Conservation (phyloP, 2,329 filamentous ascomycete species). For the Cladosporium sp. region DNA sequence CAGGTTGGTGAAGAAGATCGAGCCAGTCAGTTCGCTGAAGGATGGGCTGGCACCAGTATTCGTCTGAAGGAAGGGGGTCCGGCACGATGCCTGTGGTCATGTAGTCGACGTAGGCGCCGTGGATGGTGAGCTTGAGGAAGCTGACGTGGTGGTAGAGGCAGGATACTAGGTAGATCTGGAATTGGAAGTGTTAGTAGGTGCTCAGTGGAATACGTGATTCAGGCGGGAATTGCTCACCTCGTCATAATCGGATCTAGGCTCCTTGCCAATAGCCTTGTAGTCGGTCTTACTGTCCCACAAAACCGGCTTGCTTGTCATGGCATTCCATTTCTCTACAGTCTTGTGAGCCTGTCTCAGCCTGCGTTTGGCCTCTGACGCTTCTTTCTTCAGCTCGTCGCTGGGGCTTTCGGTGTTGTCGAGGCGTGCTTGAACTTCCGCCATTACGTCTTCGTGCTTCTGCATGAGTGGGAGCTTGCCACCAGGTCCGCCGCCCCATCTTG, state of each 20-base stretch:
- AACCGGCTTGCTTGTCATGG: conserved; percentile 44
- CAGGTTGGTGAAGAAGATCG: conserved; percentile 52
- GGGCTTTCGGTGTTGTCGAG: conserved; percentile 18
- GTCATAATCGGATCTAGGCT: conserved; percentile 29
- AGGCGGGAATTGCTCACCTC: conserved; percentile 42
- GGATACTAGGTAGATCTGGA: conserved; percentile 60
- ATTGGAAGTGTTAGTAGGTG: not conserved
- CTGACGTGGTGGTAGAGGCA: conserved; percentile 60
- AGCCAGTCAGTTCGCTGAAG: conserved; percentile 57
- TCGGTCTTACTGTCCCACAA: conserved; percentile 55
- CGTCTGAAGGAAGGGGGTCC: conserved; percentile 26
- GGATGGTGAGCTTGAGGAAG: conserved; percentile 55
- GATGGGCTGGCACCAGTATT: conserved; percentile 49
- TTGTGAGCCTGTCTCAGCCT: conserved; percentile 34
- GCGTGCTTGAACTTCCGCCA: conserved; percentile 21
- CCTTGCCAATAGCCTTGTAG: conserved; percentile 56
- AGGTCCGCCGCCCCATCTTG: conserved; percentile 54
- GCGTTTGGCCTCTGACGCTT: conserved; percentile 22
- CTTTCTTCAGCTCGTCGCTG: conserved; percentile 11
- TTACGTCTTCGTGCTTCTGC: conserved; percentile 35
- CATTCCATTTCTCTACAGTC: conserved; percentile 50
- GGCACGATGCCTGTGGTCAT: conserved; percentile 43
- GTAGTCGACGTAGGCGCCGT: conserved; percentile 52
- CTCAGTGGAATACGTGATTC: not conserved
- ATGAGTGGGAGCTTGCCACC: conserved; percentile 39